Evolutionary conservation across 1,139 yeast genomes (phyloP), one percentile per base, ranked within the genome.

Genomic region (Geotrichum fermentans): DNA sequence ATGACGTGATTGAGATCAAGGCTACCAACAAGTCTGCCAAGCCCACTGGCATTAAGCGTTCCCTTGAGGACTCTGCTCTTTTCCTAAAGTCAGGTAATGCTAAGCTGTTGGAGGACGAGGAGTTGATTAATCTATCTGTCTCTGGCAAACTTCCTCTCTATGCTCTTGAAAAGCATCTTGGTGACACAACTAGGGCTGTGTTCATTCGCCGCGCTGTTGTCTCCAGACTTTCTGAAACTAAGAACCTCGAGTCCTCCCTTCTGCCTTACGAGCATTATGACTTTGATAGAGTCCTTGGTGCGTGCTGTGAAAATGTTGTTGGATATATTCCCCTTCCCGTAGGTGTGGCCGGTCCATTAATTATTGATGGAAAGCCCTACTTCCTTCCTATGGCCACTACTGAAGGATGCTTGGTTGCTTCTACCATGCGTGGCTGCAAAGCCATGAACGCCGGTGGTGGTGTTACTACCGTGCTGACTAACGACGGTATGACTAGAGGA

Each of bases 381-480:
- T 95, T 87, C 68, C 82, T 92, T 58, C 99, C 99, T 44, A 89
- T 92, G 96, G 99, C 99, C 33, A 92, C 99, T 26, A 92, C 98
- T 45, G 99, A 92, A 73, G 99, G 99, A 50, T 92, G 97, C 72
- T 76, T 92, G 53, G 97, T 92, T 56, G 99, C 98, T 1, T 89
- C 97, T 14, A 84, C 98, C 13, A 90, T 88, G 95, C 84, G 99
- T 70, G 99, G 98, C 58, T 92, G 98, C 73, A 92, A 92, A 68
- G 98, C 98, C 21, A 86, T 92, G 59, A 94, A 92, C 66, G 83
- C 94, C 11, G 98, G 98, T 53, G 97, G 97, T 49, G 99, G 98
- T 67, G 95, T 86, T 32, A 74, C 79, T 48, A 88, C 98, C 30
- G 96, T 92, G 28, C 76, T 92, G 59, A 88, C 97, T 18, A 86